These are phyloP conservation scores for Massospora cicadina DNA, from an alignment of 371 early-diverging fungal species.

Conservation along the genomic window DNA sequence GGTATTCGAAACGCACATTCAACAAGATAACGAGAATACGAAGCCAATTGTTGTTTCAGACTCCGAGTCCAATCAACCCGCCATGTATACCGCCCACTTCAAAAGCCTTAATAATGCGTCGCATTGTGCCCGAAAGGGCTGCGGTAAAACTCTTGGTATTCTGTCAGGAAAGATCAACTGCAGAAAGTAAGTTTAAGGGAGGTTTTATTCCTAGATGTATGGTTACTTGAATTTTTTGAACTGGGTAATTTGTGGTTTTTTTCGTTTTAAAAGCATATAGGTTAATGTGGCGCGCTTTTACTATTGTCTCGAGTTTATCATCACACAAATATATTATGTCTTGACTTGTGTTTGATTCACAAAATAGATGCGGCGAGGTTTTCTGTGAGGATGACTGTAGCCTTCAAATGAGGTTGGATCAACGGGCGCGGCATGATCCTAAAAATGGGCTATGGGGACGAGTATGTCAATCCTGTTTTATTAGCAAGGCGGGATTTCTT, in stretches of 20 bases:
- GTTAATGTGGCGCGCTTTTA: no score
- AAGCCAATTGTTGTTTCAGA: not conserved
- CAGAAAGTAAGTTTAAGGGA: not conserved
- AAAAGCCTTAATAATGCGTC: not conserved
- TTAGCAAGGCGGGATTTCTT: not conserved
- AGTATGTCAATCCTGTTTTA: slow-evolving; percentile 7
- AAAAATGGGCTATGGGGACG: not conserved
- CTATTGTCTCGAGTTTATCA: no score
- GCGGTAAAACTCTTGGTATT: slow-evolving; percentile 6
- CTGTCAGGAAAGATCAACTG: slow-evolving; percentile 5
- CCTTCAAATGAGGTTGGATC: not conserved
- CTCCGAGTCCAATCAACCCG: not conserved
- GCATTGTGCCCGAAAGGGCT: not conserved
- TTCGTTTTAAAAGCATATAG: slow-evolving; percentile 1
- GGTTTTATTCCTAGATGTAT: no score
- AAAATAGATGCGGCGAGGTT: slow-evolving; percentile 8
- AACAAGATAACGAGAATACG: not conserved
- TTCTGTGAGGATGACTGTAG: slow-evolving; percentile 6
- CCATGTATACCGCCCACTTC: not conserved
- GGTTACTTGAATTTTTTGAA: no score
- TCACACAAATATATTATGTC: no score
- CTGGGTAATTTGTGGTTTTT: no score
- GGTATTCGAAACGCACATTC: not conserved
- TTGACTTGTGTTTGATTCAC: no score
- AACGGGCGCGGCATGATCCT: not conserved